Evolutionary conservation across 2,329 filamentous ascomycete species (phyloP), one percentile per base, ranked within the genome.

Genomic region (Pseudogymnoascus verrucosus): DNA sequence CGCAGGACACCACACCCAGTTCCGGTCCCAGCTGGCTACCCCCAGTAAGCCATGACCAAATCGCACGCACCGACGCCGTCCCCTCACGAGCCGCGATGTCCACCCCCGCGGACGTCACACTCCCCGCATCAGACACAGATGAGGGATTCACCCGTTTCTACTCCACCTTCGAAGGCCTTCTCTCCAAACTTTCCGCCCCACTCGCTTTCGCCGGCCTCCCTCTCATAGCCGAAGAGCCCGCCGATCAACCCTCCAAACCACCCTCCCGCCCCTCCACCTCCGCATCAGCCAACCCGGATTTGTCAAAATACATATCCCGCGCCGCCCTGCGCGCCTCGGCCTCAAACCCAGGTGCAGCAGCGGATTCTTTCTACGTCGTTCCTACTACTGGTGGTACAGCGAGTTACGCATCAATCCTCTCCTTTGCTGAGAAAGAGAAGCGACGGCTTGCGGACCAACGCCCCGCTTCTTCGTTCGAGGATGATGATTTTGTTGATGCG

Each of bases 171-270:
- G 92, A 93, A 63, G 91, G 84, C 62, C 84, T 97, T 59, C 90
- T 98, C 72, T 95, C 91, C 66, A 89, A 88, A 69, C 84, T 98
- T 11, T 96, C 93, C 0, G 92, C 93, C 0, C 93, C 93, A 1
- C 80, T 99, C 31, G 93, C 93, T 3, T 99, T 97, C 77, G 91
- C 95, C 4, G 93, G 93, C 0, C 83, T 99, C 7, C 95, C 95
- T 0, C 80, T 99, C 4, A 84, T 85, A 28, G 73, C 73, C 31
- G 80, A 83, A 61, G 76, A 78, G 34, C 71, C 80, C 16, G 80
- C 74, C 0, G n/a, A n/a, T n/a, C 66, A 70, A 11, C 70, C 77
- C 14, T 19, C 77, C 12, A 28, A 54, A 16, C 51, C 73, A 68
- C 37, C 71, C 66, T 10, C 16, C 4, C 40, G 16, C 19, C 40